Evolutionary conservation across 148 eudicot genomes (phyloP).

Genomic region (Chenopodium formosanum): DNA sequence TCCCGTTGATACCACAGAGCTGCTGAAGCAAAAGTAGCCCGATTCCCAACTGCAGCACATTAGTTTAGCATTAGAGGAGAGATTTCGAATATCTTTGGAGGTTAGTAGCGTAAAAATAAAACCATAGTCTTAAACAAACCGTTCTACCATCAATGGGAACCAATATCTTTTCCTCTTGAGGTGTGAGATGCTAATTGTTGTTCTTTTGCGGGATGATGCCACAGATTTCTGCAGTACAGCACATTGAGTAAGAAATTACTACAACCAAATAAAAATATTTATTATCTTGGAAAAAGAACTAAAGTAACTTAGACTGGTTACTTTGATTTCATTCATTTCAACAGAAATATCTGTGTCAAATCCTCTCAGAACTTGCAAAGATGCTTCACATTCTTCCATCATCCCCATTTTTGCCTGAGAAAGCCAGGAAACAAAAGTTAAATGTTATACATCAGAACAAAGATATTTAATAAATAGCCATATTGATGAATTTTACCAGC

Average conservation of each 20-base stretch:
- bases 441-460: neutral
- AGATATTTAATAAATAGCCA: neutral
- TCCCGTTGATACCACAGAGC: constrained; percentile 83
- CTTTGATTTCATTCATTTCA: constrained; percentile 57
- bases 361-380: constrained; percentile 89
- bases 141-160: constrained; percentile 85
- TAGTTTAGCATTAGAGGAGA: constrained; percentile 13
- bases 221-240: constrained; percentile 59
- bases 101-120: neutral
- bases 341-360: constrained; percentile 49
- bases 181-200: constrained; percentile 57
- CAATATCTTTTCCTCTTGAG: constrained; percentile 63
- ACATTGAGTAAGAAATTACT: constrained; percentile 1
- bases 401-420: constrained; percentile 86
- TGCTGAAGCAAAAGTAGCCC: constrained; percentile 88
- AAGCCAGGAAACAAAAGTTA: constrained; percentile 14
- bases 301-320: constrained; percentile 25
- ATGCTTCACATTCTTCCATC: constrained; percentile 77
- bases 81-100: neutral
- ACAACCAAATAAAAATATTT: neutral
- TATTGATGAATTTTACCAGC: constrained; percentile 58
- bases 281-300: neutral
- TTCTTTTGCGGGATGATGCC: constrained; percentile 55
- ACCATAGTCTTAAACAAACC: constrained; percentile 27
- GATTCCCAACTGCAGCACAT: constrained; percentile 58